Percentiles rank a stretch among this genome's conserved stretches.
Evolutionary conservation across 2,329 filamentous ascomycete species (phyloP).

Genomic region (Arthroderma uncinatum): DNA sequence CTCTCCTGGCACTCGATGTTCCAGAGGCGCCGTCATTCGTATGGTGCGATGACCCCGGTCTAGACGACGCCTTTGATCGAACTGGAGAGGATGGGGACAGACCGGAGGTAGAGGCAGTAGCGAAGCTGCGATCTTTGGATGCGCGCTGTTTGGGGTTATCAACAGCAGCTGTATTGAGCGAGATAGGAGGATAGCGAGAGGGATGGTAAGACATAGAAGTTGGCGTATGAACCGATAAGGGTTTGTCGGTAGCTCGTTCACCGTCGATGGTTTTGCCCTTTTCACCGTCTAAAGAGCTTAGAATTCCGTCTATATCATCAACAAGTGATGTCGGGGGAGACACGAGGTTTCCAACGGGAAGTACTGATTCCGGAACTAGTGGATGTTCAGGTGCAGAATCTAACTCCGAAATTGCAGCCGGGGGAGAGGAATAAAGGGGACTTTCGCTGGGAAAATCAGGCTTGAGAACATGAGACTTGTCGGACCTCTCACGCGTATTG

Average conservation of each 20-base stretch:
- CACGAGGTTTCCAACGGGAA: constrained; percentile 29
- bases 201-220: constrained; percentile 35
- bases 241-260: constrained; percentile 16
- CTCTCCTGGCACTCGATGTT: constrained; percentile 12
- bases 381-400: constrained; percentile 21
- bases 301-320: constrained; percentile 30
- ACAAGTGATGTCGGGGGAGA: constrained; percentile 37
- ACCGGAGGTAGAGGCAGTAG: constrained; percentile 12
- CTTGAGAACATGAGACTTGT: neutral
- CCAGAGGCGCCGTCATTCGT: constrained; percentile 38
- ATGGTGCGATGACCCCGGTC: constrained; percentile 36
- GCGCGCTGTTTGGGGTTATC: neutral
- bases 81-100: constrained; percentile 11
- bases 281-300: constrained; percentile 17
- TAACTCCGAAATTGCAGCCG: constrained; percentile 27
- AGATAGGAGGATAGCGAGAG: constrained; percentile 34
- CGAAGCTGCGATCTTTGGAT: neutral
- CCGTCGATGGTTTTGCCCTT: constrained; percentile 16
- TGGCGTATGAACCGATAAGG: constrained; percentile 24
- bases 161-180: neutral
- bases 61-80: constrained; percentile 26
- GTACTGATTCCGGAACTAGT: constrained; percentile 14
- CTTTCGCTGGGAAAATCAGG: neutral
- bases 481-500: neutral
- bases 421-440: constrained; percentile 28